A percentile compares a stretch with the other conserved stretches of the same genome.
Conservation (phyloP, 306 rosid species). For the Canavalia gladiata region DNA sequence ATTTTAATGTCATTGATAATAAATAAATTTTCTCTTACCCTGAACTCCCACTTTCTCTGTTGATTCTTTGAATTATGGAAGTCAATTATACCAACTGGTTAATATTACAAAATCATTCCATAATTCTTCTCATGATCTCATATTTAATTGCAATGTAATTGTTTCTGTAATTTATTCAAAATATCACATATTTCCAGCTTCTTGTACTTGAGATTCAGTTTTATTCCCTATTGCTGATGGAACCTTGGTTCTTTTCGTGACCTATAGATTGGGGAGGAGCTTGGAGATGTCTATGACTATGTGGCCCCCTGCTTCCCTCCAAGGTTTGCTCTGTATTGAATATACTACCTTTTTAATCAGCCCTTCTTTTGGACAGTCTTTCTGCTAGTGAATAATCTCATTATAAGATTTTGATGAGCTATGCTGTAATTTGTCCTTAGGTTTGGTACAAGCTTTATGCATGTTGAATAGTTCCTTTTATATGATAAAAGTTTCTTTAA, state of each 20-base stretch:
- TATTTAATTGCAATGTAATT: constrained; percentile 1
- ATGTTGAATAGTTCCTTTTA: background rate
- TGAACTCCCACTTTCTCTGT: background rate
- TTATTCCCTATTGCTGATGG: constrained; percentile 40
- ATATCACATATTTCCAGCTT: constrained; percentile 8
- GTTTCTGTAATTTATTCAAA: constrained; percentile 32
- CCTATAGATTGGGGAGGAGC: constrained; percentile 91
- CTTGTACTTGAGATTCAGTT: constrained; percentile 23
- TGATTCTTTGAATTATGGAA: constrained; percentile 16
- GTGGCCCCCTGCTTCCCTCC: constrained; percentile 99
- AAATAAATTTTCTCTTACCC: background rate
- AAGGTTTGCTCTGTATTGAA: constrained; percentile 64
- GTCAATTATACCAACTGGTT: constrained; percentile 28
- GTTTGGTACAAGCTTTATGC: background rate
- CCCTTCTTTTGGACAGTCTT: constrained; percentile 34
- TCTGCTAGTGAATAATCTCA: constrained; percentile 44
- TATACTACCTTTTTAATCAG: constrained; percentile 39
- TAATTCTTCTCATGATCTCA: constrained; percentile 29
- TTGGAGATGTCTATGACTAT: constrained; percentile 89
- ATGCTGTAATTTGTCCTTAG: constrained; percentile 29
- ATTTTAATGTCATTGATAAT: constrained; percentile 25
- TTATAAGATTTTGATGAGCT: constrained; percentile 39
- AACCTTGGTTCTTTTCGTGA: constrained; percentile 47
- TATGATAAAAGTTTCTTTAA: constrained; percentile 21
- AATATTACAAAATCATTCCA: background rate